Evolutionary conservation across 805 yeast species (phyloP).

Genomic region (Scheffersomyces amazonensis): DNA sequence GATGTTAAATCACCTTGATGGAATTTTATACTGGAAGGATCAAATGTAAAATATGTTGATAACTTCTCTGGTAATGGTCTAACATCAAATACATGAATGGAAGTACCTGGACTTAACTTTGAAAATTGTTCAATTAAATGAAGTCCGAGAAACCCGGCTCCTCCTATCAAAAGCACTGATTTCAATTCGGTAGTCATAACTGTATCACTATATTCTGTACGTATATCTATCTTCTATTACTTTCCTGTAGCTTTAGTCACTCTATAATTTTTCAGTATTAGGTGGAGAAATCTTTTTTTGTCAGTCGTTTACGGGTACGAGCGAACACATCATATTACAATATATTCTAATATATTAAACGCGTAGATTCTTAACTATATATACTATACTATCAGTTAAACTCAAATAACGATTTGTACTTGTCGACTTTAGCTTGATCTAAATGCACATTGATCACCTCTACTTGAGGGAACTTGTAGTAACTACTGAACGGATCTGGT

Average conservation of each 20-base stretch:
- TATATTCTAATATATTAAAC: no score
- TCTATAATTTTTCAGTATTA: no score
- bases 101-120: constrained; percentile 59
- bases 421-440: constrained; percentile 23
- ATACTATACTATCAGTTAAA: constrained; percentile 19
- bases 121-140: constrained; percentile 87
- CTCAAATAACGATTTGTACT: constrained; percentile 23
- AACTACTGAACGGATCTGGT: no score
- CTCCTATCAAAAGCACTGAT: constrained; percentile 86
- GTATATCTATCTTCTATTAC: not conserved
- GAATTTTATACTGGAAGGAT: constrained; percentile 52
- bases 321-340: no score
- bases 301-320: no score
- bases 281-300: no score
- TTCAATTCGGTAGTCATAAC: constrained; percentile 18
- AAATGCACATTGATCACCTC: constrained; percentile 14
- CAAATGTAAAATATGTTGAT: constrained; percentile 74
- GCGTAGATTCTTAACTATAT: no score
- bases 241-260: no score
- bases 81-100: constrained; percentile 84
- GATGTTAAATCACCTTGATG: constrained; percentile 86
- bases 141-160: constrained; percentile 90
- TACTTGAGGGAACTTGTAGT: constrained; percentile 23
- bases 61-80: constrained; percentile 78
- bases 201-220: no score